phyloP scores from a whole-genome alignment of 345 rosid genomes.

The Leavenworthia alabamica region DNA sequence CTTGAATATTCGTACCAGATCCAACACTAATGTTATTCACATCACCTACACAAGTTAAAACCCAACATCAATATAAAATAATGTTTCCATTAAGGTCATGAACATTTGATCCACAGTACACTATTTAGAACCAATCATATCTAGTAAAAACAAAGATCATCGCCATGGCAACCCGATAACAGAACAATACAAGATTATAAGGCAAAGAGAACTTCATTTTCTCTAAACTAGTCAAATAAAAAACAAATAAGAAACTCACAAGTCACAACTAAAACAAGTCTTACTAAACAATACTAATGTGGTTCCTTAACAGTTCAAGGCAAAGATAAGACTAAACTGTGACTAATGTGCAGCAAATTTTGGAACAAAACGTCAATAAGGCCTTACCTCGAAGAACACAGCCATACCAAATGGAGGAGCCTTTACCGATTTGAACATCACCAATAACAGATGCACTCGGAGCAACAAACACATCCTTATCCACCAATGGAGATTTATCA shows the following conservation, averaged over 20 bases:
- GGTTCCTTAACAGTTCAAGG: neutral
- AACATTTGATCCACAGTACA: neutral
- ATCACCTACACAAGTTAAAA: slow-evolving; percentile 48
- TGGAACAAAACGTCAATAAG: too few relatives aligned
- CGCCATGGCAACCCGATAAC: neutral
- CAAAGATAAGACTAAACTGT: neutral
- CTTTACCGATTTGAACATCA: slow-evolving; percentile 76
- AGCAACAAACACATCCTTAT: slow-evolving; percentile 85
- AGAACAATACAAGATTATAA: neutral
- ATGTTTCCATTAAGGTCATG: neutral
- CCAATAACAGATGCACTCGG: slow-evolving; percentile 93
- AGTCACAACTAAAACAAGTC: neutral
- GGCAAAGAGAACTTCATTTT: neutral
- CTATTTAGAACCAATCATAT: neutral
- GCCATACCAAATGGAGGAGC: slow-evolving; percentile 93
- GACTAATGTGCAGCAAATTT: neutral
- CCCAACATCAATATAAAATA: neutral
- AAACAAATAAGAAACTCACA: too few relatives aligned
- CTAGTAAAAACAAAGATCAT: neutral
- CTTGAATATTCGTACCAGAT: slow-evolving; percentile 89
- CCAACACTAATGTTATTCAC: slow-evolving; percentile 83
- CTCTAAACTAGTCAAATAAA: neutral
- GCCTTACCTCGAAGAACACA: slow-evolving; percentile 86
- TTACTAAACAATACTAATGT: neutral
- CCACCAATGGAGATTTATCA: slow-evolving; percentile 77